Evolutionary conservation across 1,139 yeast genomes (phyloP), one percentile per base, ranked within the genome.

Genomic region (Sugiyamaella paludigena): DNA sequence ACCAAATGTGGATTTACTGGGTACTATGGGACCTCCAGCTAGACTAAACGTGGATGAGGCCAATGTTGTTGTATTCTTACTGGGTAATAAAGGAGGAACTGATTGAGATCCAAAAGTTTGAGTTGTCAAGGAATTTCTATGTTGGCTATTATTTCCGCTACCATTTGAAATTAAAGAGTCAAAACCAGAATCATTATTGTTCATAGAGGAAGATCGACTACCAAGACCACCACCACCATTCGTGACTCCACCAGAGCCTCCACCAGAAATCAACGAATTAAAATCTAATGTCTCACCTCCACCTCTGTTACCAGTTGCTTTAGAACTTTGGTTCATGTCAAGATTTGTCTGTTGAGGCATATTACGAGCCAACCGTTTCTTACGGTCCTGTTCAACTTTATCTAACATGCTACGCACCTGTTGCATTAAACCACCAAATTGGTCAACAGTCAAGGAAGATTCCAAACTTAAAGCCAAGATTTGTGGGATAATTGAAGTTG

Each of bases 401-500:
- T 58, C 62, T 11, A 63, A 46, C 26, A 62, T 51, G 13, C 28
- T 38, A 30, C 59, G 51, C 29, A 59, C 55, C 12, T 45, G 41
- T 16, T 45, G 43, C 49, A 70, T 66, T 46, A 72, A 71, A 12
- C 58, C 60, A 28, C 65, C 56, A 59, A 77, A 79, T 53, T 77
- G 76, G 3, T 59, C 53, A 10, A 70, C 64, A 15, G 69, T 68
- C 37, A 79, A 59, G n/a, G 74, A 68, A 2, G 75, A 62, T 7
- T 79, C 72, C 66, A 78, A 70, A 2, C 80, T 70, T 51, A 76
- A 68, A 11, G 66, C 64, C 71, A 80, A 72, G 24, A 79, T 58
- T 40, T 74, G 73, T 1, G 84, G 83, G n/a, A 79, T 58, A 6
- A 78, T 65, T 33, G 72, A 69, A 8, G 71, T 70, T 5, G 78